phyloP scores from a whole-genome alignment of 345 rosid genomes.

The Erodium maritimum region DNA sequence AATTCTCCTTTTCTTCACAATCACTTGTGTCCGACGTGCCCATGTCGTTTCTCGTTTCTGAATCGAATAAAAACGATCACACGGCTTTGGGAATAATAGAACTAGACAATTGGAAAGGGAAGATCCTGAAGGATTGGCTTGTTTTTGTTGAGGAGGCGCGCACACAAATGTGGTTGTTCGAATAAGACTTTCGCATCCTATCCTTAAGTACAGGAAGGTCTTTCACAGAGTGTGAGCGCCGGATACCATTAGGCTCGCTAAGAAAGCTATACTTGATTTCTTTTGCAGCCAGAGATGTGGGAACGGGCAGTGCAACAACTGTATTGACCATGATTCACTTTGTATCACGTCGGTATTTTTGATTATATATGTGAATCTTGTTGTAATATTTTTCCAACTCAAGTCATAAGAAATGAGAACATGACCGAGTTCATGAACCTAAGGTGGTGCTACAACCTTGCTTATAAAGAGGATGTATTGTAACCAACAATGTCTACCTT shows the following conservation, averaged over 20 bases:
- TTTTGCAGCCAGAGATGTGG: neutral
- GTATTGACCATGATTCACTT: neutral
- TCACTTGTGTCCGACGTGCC: constrained; percentile 12
- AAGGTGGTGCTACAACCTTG: neutral
- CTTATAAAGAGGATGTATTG: neutral
- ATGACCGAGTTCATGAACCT: neutral
- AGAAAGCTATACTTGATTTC: constrained; percentile 21
- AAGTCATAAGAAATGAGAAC: neutral
- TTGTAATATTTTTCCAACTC: too few species aligned
- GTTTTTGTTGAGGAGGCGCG: constrained; percentile 28
- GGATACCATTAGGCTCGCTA: too few species aligned
- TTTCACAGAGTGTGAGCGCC: constrained; percentile 43
- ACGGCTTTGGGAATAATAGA: constrained; percentile 46
- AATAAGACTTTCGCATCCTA: constrained; percentile 37
- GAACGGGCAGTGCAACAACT: neutral
- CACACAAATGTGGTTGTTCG: constrained; percentile 51
- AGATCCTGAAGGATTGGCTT: constrained; percentile 40
- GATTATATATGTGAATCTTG: too few species aligned
- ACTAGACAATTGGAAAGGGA: constrained; percentile 48
- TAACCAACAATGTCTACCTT: neutral
- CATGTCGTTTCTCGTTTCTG: constrained; percentile 29
- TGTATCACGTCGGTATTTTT: too few species aligned
- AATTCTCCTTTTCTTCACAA: constrained; percentile 39
- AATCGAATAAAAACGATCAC: constrained; percentile 46
- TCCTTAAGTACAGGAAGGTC: constrained; percentile 25